These are phyloP conservation scores for Drechslerella dactyloides DNA, from an alignment of 2,329 filamentous ascomycete genomes.

Conservation along the genomic window DNA sequence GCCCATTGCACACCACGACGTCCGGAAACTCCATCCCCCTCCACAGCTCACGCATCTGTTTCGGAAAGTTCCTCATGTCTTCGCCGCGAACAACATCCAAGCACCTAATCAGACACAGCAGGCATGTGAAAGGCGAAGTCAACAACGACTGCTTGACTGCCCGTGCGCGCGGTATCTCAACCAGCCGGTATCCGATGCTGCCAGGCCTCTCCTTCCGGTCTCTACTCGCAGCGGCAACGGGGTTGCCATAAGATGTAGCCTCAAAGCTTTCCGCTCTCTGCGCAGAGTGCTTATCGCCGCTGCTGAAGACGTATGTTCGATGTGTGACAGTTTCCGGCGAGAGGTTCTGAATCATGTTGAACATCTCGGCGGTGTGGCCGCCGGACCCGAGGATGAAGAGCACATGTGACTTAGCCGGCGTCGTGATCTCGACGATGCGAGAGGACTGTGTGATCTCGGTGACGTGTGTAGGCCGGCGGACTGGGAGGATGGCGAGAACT, in stretches of 20 bases:
- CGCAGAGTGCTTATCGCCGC: slow-evolving; percentile 75
- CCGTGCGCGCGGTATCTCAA: slow-evolving; percentile 75
- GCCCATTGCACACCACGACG: slow-evolving; percentile 55
- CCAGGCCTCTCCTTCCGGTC: slow-evolving; percentile 30
- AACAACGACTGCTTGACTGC: slow-evolving; percentile 79
- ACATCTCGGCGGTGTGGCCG: slow-evolving; percentile 94
- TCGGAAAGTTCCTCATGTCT: slow-evolving; percentile 42
- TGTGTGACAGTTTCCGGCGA: slow-evolving; percentile 63
- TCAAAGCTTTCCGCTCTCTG: slow-evolving; percentile 71
- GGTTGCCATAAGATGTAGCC: slow-evolving; percentile 56
- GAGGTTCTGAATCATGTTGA: slow-evolving; percentile 75
- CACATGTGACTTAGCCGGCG: slow-evolving; percentile 62
- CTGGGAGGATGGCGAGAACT: slow-evolving; percentile 35
- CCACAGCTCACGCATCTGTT: slow-evolving; percentile 36
- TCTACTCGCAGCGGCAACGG: slow-evolving; percentile 38
- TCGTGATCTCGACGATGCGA: slow-evolving; percentile 42
- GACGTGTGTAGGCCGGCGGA: slow-evolving; percentile 13
- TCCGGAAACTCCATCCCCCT: slow-evolving; percentile 49
- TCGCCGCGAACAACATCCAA: slow-evolving; percentile 60
- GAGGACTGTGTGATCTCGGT: slow-evolving; percentile 36
- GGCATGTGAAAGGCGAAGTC: slow-evolving; percentile 72
- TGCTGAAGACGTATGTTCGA: slow-evolving; percentile 81
- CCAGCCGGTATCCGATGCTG: slow-evolving; percentile 48
- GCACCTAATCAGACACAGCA: slow-evolving; percentile 68
- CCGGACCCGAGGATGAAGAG: slow-evolving; percentile 88